phyloP scores from a whole-genome alignment of 495 filamentous ascomycete species.

The Neurospora sp. region DNA sequence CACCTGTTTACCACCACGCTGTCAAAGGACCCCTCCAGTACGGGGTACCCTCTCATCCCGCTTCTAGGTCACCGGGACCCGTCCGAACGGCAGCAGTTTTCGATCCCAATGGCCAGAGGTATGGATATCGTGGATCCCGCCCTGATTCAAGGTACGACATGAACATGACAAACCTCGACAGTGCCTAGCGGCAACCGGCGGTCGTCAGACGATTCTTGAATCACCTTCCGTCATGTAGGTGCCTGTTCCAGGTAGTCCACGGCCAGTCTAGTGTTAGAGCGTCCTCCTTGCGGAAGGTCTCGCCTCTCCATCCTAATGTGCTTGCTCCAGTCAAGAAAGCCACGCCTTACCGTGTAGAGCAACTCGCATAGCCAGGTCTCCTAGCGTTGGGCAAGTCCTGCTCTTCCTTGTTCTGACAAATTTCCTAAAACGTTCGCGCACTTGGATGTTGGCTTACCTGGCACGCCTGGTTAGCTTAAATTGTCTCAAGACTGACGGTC shows the following conservation, averaged over 20 bases:
- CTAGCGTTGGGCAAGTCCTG: constrained; percentile 13
- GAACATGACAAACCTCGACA: constrained; percentile 25
- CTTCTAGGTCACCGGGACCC: background rate
- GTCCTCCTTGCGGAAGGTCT: constrained; percentile 27
- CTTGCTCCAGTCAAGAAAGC: constrained; percentile 12
- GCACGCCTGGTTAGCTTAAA: background rate
- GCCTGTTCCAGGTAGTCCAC: background rate
- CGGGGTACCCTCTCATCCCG: background rate
- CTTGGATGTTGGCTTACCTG: background rate
- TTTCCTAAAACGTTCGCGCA: constrained; percentile 3
- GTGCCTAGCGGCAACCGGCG: constrained; percentile 9
- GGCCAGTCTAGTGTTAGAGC: constrained; percentile 21
- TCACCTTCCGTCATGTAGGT: background rate
- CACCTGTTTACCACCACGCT: constrained; percentile 6
- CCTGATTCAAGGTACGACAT: constrained; percentile 13
- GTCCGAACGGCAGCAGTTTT: background rate
- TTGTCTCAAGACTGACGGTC: background rate
- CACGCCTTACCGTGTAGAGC: constrained; percentile 18
- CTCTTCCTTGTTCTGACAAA: constrained; percentile 17
- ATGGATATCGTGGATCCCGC: background rate
- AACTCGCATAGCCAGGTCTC: constrained; percentile 15
- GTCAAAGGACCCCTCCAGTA: constrained; percentile 17
- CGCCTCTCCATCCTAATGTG: constrained; percentile 18
- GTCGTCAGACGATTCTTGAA: constrained; percentile 10
- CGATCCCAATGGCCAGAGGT: background rate